Evolutionary conservation across 371 early-diverging fungal genomes (phyloP), one percentile per base, ranked within the genome.

Genomic region (Mucor mucedo): DNA sequence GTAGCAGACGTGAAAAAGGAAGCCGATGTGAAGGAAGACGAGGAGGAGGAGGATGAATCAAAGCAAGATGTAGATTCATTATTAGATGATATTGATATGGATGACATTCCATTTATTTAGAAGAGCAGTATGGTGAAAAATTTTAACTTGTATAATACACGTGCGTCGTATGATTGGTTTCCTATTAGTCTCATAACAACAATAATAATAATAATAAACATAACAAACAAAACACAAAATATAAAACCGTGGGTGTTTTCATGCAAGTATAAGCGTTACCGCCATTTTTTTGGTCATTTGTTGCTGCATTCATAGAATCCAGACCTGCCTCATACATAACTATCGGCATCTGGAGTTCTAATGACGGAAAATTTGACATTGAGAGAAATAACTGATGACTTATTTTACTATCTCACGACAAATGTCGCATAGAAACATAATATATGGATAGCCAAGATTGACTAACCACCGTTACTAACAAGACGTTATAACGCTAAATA

Each of bases 1-100:
- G 56, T n/a, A 54, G 62, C 21, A 60, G 55, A 60, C 55, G 55
- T 33, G 52, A 56, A 35, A 57, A 56, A 21, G 33, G 54, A 14
- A 27, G 63, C 50, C 41, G 40, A 38, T 35, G 27, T 44, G 5
- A 44, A 60, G 44, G 33, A 72, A 32, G 61, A 66, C 16, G 55
- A 63, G 7, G 59, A 66, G n/a, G 60, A 58, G 39, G 35, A 39
- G 38, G 27, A 47, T 4, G 54, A 69, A 54, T 40, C 68, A 11
- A 40, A 68, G 16, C 64, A 70, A 48, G 68, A 68, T 54, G 64
- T 78, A 4, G 82, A 80, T 48, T 77, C 70, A 5, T 54, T 80
- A 39, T 77, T 81, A 39, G 84, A 84, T 53, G 80, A 80, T 54
- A 71, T 80, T 55, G 82, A 84, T 63, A 77, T 85, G 82, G 86